Evolutionary conservation across 257 asterid genomes (phyloP).

Genomic region (Linaria vulgaris): DNA sequence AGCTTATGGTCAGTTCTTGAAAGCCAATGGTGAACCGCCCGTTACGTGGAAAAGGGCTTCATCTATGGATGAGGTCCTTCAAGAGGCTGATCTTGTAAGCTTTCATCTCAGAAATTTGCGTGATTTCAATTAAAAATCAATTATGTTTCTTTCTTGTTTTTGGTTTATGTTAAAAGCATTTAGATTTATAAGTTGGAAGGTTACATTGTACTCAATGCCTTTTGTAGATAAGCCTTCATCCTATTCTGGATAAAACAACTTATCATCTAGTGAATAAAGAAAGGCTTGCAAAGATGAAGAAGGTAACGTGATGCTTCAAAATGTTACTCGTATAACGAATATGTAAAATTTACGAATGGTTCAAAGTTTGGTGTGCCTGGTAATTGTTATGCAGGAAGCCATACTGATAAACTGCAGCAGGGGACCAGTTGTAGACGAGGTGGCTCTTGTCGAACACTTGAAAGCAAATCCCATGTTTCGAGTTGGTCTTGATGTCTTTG

Average conservation of each 20-base stretch:
- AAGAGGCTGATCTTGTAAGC: conserved; percentile 80
- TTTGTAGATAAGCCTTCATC: conserved; percentile 90
- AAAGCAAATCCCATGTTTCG: conserved; percentile 93
- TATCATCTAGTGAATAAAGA: conserved; percentile 91
- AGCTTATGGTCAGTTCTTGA: conserved; percentile 92
- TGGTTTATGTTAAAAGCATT: background rate
- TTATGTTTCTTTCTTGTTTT: background rate
- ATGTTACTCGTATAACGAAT: background rate
- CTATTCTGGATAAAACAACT: conserved; percentile 88
- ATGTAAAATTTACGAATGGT: background rate
- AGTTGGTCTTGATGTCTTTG: conserved; percentile 99
- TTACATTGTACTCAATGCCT: conserved; percentile 11
- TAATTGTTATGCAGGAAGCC: conserved; percentile 57
- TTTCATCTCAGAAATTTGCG: background rate
- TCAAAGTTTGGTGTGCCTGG: background rate
- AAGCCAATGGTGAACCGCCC: conserved; percentile 87
- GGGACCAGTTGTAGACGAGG: conserved; percentile 95
- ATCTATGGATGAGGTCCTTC: conserved; percentile 87
- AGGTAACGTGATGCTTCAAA: conserved; percentile 41
- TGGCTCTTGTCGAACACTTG: conserved; percentile 90
- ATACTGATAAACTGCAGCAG: conserved; percentile 93
- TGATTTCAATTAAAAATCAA: background rate
- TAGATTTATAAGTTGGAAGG: background rate
- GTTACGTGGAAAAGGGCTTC: conserved; percentile 95
- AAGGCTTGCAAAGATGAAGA: conserved; percentile 88